A percentile compares a stretch with the other conserved stretches of the same genome.
Conservation (phyloP, 805 yeast species). For the Wickerhamomyces kurtzmanii region DNA sequence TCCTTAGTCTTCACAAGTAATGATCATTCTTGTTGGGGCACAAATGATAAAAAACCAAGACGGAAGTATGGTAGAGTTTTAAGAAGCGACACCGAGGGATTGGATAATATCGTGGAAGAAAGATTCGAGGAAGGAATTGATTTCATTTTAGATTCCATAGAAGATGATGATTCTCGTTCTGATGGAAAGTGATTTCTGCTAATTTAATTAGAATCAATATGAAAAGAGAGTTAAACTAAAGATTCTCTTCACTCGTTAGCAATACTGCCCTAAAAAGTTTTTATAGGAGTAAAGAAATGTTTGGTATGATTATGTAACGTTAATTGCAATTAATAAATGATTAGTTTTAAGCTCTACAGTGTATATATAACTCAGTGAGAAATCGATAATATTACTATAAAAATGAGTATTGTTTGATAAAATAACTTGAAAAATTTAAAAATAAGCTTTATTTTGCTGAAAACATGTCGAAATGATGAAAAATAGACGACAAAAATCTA, state of each 20-base stretch:
- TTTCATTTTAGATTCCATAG: conserved; percentile 70
- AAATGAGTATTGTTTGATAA: neutral
- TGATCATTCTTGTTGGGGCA: conserved; percentile 76
- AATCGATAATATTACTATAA: no score
- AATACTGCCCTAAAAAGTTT: no score
- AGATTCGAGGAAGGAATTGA: conserved; percentile 81
- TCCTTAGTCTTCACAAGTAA: conserved; percentile 73
- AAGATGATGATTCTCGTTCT: conserved; percentile 43
- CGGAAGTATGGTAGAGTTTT: conserved; percentile 87
- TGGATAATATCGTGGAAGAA: conserved; percentile 71
- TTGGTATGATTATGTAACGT: no score
- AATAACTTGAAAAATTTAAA: neutral
- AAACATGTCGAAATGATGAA: conserved; percentile 1
- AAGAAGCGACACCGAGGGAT: conserved; percentile 59
- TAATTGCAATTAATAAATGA: no score
- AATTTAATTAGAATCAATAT: no score
- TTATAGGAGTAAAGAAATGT: no score
- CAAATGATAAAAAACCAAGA: conserved; percentile 62
- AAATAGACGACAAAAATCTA: no score
- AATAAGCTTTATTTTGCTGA: neutral
- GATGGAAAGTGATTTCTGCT: neutral
- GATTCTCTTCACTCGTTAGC: no score
- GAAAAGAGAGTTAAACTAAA: no score
- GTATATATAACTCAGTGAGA: no score
- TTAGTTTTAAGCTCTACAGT: no score